A percentile compares a stretch with the other conserved stretches of the same genome.
These are phyloP conservation scores for Jimgerdemannia lactiflua DNA, from an alignment of 192 early-diverging fungal genomes.

Conservation along the genomic window DNA sequence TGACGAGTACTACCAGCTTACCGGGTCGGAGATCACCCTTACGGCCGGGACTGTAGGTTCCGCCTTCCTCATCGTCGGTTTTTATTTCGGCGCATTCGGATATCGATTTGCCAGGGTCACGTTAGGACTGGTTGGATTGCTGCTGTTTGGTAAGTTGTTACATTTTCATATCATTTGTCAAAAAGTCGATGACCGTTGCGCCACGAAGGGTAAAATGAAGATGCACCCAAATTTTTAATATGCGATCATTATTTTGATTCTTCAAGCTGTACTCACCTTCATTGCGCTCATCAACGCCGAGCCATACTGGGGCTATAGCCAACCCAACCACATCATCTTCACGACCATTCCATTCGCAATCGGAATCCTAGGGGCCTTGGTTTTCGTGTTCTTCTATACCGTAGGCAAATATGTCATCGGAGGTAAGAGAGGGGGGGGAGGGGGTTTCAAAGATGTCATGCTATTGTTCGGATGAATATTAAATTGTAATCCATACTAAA, in stretches of 20 bases:
- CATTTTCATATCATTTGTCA: neutral
- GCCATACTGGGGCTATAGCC: slow-evolving; percentile 34
- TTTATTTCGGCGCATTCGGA: slow-evolving; percentile 47
- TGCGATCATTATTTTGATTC: neutral
- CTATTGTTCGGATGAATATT: slow-evolving; percentile 48
- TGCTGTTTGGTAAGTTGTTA: slow-evolving; percentile 35
- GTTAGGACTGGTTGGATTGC: slow-evolving; percentile 41
- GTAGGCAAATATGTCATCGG: slow-evolving; percentile 66
- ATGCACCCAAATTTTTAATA: too few relatives aligned
- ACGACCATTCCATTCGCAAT: slow-evolving; percentile 56
- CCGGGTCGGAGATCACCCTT: neutral
- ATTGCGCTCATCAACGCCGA: slow-evolving; percentile 34
- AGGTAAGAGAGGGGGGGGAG: neutral
- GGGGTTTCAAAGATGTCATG: slow-evolving; percentile 71
- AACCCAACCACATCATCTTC: slow-evolving; percentile 40
- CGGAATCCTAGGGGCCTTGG: slow-evolving; percentile 63
- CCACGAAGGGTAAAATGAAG: too few relatives aligned
- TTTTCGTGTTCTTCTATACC: slow-evolving; percentile 63
- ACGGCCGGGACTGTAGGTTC: neutral
- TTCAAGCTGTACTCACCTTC: slow-evolving; percentile 27
- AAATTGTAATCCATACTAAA: slow-evolving; percentile 52
- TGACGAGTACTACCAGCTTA: neutral
- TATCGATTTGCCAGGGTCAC: slow-evolving; percentile 43
- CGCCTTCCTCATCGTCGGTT: slow-evolving; percentile 16
- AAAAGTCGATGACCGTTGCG: too few relatives aligned